These are phyloP conservation scores for Heritiera littoralis DNA, from an alignment of 345 rosid species.

Conservation along the genomic window DNA sequence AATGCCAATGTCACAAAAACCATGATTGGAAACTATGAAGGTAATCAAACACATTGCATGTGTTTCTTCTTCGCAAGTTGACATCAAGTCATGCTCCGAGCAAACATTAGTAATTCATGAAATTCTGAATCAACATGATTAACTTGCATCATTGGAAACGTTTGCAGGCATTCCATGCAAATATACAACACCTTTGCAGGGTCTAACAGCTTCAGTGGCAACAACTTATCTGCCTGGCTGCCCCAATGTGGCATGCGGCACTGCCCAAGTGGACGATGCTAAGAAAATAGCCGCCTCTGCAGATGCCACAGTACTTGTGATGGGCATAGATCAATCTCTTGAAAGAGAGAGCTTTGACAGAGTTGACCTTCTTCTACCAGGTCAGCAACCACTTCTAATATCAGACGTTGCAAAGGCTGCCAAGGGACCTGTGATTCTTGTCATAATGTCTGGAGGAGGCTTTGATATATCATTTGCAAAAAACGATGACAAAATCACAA, in stretches of 20 bases:
- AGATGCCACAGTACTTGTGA: constrained; percentile 74
- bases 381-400: constrained; percentile 65
- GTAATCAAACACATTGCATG: constrained; percentile 22
- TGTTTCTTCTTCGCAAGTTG: background rate
- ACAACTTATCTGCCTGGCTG: constrained; percentile 73
- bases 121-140: background rate
- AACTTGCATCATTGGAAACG: background rate
- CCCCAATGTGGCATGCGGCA: constrained; percentile 58
- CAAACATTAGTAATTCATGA: background rate
- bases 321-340: constrained; percentile 77
- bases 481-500: constrained; percentile 52
- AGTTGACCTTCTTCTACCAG: constrained; percentile 65
- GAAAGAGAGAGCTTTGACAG: constrained; percentile 78
- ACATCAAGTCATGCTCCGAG: background rate
- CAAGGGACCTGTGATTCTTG: constrained; percentile 81
- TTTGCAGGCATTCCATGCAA: constrained; percentile 75
- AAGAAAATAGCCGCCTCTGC: constrained; percentile 57
- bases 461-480: constrained; percentile 78
- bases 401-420: constrained; percentile 67
- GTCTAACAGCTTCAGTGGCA: constrained; percentile 55
- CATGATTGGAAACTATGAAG: constrained; percentile 98
- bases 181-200: constrained; percentile 82
- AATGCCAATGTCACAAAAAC: constrained; percentile 89
- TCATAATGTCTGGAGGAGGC: constrained; percentile 97
- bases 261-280: constrained; percentile 62